Evolutionary conservation across 2,329 filamentous ascomycete genomes (phyloP), one percentile per base, ranked within the genome.

Genomic region (Lasiodiplodia sp.): DNA sequence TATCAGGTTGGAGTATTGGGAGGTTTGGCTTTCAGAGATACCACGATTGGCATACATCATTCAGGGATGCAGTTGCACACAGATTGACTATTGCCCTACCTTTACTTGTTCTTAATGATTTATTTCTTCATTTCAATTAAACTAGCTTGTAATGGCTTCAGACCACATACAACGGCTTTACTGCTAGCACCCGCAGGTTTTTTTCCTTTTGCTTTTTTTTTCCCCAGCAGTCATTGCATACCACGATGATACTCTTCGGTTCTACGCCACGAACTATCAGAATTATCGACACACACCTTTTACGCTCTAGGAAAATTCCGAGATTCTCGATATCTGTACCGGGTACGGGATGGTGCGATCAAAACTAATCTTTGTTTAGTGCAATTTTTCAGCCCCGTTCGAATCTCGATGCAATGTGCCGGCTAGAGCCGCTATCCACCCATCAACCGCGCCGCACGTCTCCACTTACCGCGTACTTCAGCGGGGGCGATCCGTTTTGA

Each of bases 21-120:
- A 23, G 37, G 60, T 31, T 18, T 38, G 47, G 44, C 28, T 47
- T 64, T 52, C 47, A 52, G 60, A 40, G 31, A 64, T 64, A 64
- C 60, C 60, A 64, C 47, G 47, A 28, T 63, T 51, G 44, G 44
- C 31, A 21, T 52, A 31, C 44, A 52, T 52, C n/a, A 21, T 52
- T n/a, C 14, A 12, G 16, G 28, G 47, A 38, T 38, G 28, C 31
- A 28, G 47, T 23, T n/a, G 14, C 37, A 52, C 31, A 38, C n/a
- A 52, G 44, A 51, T 14, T 28, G 21, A 23, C 47, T 31, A 52
- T 12, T 21, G 18, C 23, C 12, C 16, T 28, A 34, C 40, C 28
- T 51, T 49, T 40, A 16, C n/a, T 51, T 34, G 58, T 63, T n/a
- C 21, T 49, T 8, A 51, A 63, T 63, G 49, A 37, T 38, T 51